Base-by-base conservation (phyloP, 192 early-diverging fungal species). In the Spizellomyces sp. region DNA sequence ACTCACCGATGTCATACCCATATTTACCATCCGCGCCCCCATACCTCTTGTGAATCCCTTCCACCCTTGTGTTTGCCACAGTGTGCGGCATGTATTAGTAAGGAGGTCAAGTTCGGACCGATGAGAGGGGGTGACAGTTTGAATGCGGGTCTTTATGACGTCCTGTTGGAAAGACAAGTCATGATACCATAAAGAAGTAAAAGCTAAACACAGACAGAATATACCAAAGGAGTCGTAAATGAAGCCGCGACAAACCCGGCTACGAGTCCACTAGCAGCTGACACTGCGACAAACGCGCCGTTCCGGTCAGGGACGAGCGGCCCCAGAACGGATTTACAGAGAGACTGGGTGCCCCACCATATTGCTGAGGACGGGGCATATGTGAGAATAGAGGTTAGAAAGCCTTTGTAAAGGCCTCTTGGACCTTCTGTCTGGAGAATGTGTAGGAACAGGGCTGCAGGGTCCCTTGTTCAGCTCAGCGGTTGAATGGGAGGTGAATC, bases 271-370 rank as follows among this genome's bases (percentile, higher is more conserved):
- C 48, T 43, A 22, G 47, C 41, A 15, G 10, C 50, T 19, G 59
- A 14, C 27, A 27, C 59, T 17, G 59, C 14, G 2, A 41, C 14
- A 14, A 10, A 61, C 0, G 12, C 10, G 4, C 1, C 12, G 36
- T 15, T 17, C 19, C n/a, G 17, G 59, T 36, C 27, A 0, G 14
- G 59, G 1, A 69, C 15, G 58, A 66, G 62, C 12, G 58, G 10
- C 22, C 8, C 43, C 15, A 73, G 56, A 0, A 59, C 22, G 17
- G 58, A 57, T 72, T 69, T 69, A 41, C 19, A 36, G 12, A 72
- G 70, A 3, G 56, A 22, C 10, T 56, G 66, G 43, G 73, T 74
- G 9, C 65, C 65, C 73, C 73, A 74, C 73, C 73, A 74, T 8
- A 72, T 58, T 9, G 67, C 73, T 5, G 66, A 72, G 21, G 22